Conservation (phyloP, 495 filamentous ascomycete species). For the Penicillium canariense region DNA sequence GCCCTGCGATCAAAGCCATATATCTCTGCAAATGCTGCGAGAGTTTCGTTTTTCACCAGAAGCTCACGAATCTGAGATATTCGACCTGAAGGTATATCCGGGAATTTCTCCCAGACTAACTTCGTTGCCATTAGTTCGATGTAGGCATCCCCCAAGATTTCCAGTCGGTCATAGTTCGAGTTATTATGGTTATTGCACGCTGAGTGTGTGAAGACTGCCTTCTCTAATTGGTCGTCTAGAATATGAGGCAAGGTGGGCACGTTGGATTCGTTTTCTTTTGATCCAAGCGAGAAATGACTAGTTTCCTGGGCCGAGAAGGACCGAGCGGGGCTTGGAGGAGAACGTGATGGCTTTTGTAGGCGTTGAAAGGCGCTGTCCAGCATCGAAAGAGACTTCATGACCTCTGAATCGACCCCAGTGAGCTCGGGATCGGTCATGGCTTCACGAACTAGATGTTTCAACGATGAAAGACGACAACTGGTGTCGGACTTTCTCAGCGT, state of each 20-base stretch:
- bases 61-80: conserved; percentile 65
- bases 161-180: conserved; percentile 63
- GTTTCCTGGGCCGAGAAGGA: not conserved
- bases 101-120: conserved; percentile 63
- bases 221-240: conserved; percentile 52
- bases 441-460: conserved; percentile 22
- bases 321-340: not conserved
- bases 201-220: conserved; percentile 66
- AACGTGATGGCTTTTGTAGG: not conserved
- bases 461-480: conserved; percentile 8
- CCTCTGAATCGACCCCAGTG: conserved; percentile 15
- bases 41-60: conserved; percentile 74
- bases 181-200: conserved; percentile 38
- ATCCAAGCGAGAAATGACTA: not conserved
- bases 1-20: conserved; percentile 68
- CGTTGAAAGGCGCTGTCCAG: conserved; percentile 21
- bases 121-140: conserved; percentile 66
- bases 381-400: conserved; percentile 22
- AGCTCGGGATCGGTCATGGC: conserved; percentile 15
- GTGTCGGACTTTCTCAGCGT: not conserved
- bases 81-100: conserved; percentile 54
- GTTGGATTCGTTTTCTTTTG: not conserved
- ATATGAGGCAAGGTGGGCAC: conserved; percentile 58
- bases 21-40: conserved; percentile 58
- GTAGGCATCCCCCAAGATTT: conserved; percentile 76